Evolutionary conservation across 1,284 basidiomycete genomes (phyloP).

Genomic region (Fomitopsis betulina): DNA sequence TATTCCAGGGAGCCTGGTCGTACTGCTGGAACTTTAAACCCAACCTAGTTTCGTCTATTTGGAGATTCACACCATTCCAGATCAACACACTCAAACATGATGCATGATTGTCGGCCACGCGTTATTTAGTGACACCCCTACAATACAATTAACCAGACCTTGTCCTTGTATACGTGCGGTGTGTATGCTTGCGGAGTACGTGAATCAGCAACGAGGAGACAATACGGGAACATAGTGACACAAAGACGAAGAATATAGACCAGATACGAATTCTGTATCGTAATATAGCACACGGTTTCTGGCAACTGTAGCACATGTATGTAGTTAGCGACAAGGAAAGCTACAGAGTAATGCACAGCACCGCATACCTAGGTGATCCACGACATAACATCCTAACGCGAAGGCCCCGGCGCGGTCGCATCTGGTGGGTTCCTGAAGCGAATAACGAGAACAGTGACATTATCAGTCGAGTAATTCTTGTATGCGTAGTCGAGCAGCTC

Average conservation of each 20-base stretch:
- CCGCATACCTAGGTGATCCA: not conserved
- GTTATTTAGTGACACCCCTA: not conserved
- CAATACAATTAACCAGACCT: not conserved
- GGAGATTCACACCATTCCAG: too few relatives aligned
- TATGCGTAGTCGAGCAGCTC: slow-evolving; percentile 85
- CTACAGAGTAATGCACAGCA: not conserved
- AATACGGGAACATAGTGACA: too few relatives aligned
- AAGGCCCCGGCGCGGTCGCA: not conserved
- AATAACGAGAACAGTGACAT: slow-evolving; percentile 78
- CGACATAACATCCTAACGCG: not conserved
- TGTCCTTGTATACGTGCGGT: not conserved
- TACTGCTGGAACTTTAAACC: too few relatives aligned
- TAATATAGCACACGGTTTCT: not conserved
- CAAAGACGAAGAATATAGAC: not conserved
- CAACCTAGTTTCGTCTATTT: too few relatives aligned
- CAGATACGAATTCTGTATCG: not conserved
- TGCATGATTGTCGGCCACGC: not conserved
- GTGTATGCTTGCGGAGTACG: not conserved
- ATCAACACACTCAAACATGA: too few relatives aligned
- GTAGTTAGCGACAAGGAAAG: not conserved
- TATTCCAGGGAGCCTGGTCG: too few relatives aligned
- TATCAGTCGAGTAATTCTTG: slow-evolving; percentile 86
- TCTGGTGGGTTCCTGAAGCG: slow-evolving; percentile 54
- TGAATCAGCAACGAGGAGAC: not conserved
- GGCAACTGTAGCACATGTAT: not conserved